Conservation (phyloP, 2,329 filamentous ascomycete genomes). For the Leptodontidium sp. region DNA sequence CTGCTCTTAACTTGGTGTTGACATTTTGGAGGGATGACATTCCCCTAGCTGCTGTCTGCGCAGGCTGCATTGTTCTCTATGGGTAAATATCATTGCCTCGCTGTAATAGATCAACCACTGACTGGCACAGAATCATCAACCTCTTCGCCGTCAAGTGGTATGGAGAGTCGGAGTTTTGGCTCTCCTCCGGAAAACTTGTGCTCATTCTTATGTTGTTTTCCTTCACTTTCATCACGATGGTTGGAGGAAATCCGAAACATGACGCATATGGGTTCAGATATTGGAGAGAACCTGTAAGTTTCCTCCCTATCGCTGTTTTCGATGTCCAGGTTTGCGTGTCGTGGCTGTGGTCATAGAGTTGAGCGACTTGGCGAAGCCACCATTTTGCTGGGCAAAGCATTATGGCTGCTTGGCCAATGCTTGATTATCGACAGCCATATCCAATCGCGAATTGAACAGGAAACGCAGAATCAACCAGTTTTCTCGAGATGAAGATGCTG, state of each 20-base stretch:
- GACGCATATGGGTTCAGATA: conserved; percentile 76
- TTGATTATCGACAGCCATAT: neutral
- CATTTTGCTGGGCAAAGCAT: neutral
- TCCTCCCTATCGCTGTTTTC: too few species aligned
- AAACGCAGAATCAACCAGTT: too few species aligned
- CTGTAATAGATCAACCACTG: neutral
- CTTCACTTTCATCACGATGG: conserved; percentile 77
- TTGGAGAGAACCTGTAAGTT: conserved; percentile 60
- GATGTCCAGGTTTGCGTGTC: too few species aligned
- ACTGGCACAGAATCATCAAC: conserved; percentile 59
- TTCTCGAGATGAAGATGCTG: neutral
- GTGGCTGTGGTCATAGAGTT: too few species aligned
- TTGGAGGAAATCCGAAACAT: conserved; percentile 76
- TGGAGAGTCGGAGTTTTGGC: conserved; percentile 77
- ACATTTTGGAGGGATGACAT: conserved; percentile 56
- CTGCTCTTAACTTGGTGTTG: conserved; percentile 51
- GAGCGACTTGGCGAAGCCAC: too few species aligned
- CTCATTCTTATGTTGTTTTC: conserved; percentile 57
- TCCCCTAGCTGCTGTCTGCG: conserved; percentile 49
- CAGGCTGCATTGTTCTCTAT: conserved; percentile 51
- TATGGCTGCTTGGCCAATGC: conserved; percentile 3
- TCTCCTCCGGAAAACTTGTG: conserved; percentile 51
- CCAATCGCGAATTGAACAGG: conserved; percentile 44
- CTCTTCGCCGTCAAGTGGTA: conserved; percentile 71
- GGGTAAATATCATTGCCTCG: conserved; percentile 53